phyloP scores from a whole-genome alignment of 1,284 basidiomycete genomes.

The Phlebopus sp. region DNA sequence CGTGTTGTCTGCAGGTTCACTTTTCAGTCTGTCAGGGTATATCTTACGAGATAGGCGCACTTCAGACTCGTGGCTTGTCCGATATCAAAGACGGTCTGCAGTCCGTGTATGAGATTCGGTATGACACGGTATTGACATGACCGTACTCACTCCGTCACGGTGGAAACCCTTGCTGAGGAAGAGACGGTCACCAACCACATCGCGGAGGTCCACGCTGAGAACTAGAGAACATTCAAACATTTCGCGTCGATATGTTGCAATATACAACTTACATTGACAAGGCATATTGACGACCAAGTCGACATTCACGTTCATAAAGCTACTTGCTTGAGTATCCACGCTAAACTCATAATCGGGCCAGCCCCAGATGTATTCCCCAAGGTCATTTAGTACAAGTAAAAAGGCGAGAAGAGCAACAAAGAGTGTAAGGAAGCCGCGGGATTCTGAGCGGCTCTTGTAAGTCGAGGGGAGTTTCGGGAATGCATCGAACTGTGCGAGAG shows the following conservation, averaged over 20 bases:
- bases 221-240: conserved; percentile 40
- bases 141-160: conserved; percentile 74
- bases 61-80: conserved; percentile 77
- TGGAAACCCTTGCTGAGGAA: conserved; percentile 82
- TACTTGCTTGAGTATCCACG: conserved; percentile 65
- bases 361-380: conserved; percentile 89
- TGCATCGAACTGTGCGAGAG: conserved; percentile 68
- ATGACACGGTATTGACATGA: background rate
- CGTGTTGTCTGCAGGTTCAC: conserved; percentile 48
- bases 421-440: conserved; percentile 86
- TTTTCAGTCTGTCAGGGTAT: background rate
- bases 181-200: conserved; percentile 89
- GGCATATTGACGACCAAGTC: conserved; percentile 92
- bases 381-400: conserved; percentile 80
- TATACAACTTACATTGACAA: conserved; percentile 71
- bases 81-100: conserved; percentile 77
- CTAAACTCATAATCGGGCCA: conserved; percentile 86
- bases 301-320: conserved; percentile 80
- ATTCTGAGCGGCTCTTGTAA: conserved; percentile 83
- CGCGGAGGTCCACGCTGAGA: conserved; percentile 86
- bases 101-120: conserved; percentile 6
- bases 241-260: background rate
- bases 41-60: conserved; percentile 35
- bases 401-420: conserved; percentile 73
- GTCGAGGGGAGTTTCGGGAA: conserved; percentile 88